Base-by-base conservation (phyloP, 495 filamentous ascomycete genomes). In the Penicillium pancosmium region DNA sequence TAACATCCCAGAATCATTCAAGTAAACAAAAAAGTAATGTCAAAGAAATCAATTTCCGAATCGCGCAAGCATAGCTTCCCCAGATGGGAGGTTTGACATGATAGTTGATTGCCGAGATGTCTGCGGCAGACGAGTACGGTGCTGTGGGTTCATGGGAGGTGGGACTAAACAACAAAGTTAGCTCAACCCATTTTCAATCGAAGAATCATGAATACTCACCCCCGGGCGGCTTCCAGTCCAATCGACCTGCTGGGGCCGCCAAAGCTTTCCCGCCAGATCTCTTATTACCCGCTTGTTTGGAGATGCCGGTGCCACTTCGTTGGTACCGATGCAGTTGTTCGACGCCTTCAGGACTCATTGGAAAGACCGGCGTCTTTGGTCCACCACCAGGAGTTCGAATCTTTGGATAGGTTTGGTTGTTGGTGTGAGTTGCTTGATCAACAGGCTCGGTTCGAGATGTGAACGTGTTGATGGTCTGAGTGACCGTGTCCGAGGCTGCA, bases 401-500 rank as follows among this genome's bases (percentile, higher is more conserved):
- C 4, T 27, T 47, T 16, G 56, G 48, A 18, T 23, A 9, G 52
- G 16, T 12, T 38, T 25, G 2, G 23, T 19, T 10, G 18, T 38
- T 15, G 58, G 19, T 10, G 11, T 48, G n/a, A 52, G n/a, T 3
- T 50, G 35, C 50, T 15, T 70, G 54, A 18, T 25, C 38, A 50
- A 61, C 36, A 1, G 56, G 57, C 0, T 40, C 65, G 36, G 54
- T 67, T 9, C 61, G 64, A 16, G 60, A 61, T 18, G 59, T 50
- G 43, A 70, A 62, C 13, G 66, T 74, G 48, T 81, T 80, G 31
- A 88, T 68, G 19, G 81, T 79, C 19, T 84, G 76, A 21, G 86
- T 82, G 1, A 86, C 87, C 5, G 87, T 82, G 55, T 91, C 84
- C 34, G 82, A 85, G 4, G 88, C 90, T 16, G 89, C 89, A 46